These are phyloP conservation scores for Pilaira anomala DNA, from an alignment of 192 early-diverging fungal species.

Conservation along the genomic window DNA sequence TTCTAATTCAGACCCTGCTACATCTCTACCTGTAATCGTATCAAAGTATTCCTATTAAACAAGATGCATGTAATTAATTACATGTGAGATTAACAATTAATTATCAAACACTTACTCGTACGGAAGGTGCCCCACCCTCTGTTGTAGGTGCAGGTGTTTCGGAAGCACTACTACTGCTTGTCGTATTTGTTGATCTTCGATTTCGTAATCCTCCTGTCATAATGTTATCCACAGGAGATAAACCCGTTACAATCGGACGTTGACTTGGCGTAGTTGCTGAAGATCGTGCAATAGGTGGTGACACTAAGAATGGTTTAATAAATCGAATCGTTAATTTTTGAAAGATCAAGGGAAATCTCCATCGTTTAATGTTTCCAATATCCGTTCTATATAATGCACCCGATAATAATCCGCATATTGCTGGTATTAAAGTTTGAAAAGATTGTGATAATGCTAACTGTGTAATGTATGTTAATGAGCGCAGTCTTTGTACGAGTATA, in stretches of 20 bases:
- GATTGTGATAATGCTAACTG: constrained; percentile 47
- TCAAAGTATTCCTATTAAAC: constrained; percentile 33
- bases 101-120: constrained; percentile 15
- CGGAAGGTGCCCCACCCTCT: constrained; percentile 4
- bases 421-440: constrained; percentile 42
- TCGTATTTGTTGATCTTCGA: constrained; percentile 4
- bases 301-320: constrained; percentile 48
- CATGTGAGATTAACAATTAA: neutral
- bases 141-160: constrained; percentile 1
- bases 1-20: constrained; percentile 34
- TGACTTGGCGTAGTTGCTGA: constrained; percentile 42
- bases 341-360: constrained; percentile 48
- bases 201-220: constrained; percentile 22
- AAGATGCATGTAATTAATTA: neutral
- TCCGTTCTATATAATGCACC: constrained; percentile 53
- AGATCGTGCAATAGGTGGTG: constrained; percentile 40
- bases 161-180: neutral
- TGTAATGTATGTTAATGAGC: neutral
- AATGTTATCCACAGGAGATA: constrained; percentile 14
- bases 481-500: neutral
- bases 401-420: constrained; percentile 45
- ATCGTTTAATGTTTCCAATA: constrained; percentile 48
- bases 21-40: constrained; percentile 40
- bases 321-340: constrained; percentile 35
- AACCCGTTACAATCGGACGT: constrained; percentile 12